Evolutionary conservation across 2,329 filamentous ascomycete species (phyloP).

Genomic region (Cladosporium sp.): DNA sequence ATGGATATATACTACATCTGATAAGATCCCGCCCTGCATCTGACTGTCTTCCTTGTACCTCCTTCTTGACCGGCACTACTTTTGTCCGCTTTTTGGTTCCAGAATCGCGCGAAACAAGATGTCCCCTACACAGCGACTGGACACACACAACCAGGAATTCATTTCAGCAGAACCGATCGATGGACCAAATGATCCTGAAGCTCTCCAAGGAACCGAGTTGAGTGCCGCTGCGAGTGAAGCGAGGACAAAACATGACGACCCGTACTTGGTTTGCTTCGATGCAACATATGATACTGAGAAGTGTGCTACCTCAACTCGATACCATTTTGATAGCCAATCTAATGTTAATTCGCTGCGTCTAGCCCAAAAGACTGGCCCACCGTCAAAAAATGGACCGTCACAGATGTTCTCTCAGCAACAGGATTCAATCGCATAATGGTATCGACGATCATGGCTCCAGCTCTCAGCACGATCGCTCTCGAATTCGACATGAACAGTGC

Average conservation of each 20-base stretch:
- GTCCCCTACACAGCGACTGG: too few species aligned
- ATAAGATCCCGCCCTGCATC: neutral
- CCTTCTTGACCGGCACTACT: too few species aligned
- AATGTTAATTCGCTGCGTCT: neutral
- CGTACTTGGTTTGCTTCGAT: neutral
- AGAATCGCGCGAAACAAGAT: too few species aligned
- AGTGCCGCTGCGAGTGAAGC: too few species aligned
- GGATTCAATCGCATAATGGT: slow-evolving; percentile 37
- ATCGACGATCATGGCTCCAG: slow-evolving; percentile 37
- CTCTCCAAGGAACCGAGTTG: neutral
- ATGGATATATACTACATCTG: neutral
- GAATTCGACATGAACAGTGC: slow-evolving; percentile 25
- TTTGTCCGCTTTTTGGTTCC: too few species aligned
- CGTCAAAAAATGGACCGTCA: slow-evolving; percentile 42
- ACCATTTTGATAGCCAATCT: too few species aligned
- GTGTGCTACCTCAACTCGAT: neutral
- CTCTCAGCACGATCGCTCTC: slow-evolving; percentile 24
- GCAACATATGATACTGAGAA: neutral
- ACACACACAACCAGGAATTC: too few species aligned
- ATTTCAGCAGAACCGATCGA: too few species aligned
- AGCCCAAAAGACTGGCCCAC: slow-evolving; percentile 47
- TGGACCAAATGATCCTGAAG: neutral
- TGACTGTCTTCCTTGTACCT: too few species aligned
- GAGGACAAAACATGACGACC: neutral
- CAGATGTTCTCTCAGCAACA: slow-evolving; percentile 39